Base-by-base conservation (phyloP, 768 basidiomycete genomes). In the Mycena albidolilacea region DNA sequence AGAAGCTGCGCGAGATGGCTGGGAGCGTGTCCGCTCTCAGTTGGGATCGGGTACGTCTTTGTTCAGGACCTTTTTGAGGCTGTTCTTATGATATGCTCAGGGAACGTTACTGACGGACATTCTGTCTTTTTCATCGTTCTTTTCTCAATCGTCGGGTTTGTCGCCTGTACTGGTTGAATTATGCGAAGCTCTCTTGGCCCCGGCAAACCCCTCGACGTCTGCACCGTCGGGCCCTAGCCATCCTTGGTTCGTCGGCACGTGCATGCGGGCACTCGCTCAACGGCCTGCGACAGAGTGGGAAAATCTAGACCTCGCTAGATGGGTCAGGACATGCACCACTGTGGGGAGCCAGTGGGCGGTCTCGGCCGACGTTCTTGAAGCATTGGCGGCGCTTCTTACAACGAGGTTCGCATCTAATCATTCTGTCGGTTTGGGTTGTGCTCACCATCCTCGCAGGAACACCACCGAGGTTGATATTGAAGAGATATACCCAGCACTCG, bases 241-340 rank as follows among this genome's bases (percentile, higher is more conserved):
- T 3, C 84, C 89, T 1, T 91, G 90, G 87, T 85, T 90, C 1
- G 75, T 94, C 17, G 90, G 90, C n/a, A 76, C 84, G n/a, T 93
- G 90, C 72, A 83, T 94, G 82, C 81, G 83, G 1, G 83, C 86
- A 10, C 82, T 95, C 3, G 82, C 89, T 0, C 84, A 81, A 68
- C 81, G 86, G 14, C 79, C 85, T 19, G 52, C 76, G 1, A 72
- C 78, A 4, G 87, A 90, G 74, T 92, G 91, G 90, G 80, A 81
- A 4, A 77, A 81, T 38, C 83, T 90, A 1, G 87, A 93, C 65
- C 35, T 93, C 7, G 76, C 69, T 1, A 57, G 67, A 3, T 94
- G 93, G 92, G 84, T 84, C 1, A 81, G 73, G 64, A 80, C 78
- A 43, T 83, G 87, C 21, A 72, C 75, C 30, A 30, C 54, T 3